These are phyloP conservation scores for Penicillium argentinense DNA, from an alignment of 495 filamentous ascomycete genomes.

Conservation along the genomic window DNA sequence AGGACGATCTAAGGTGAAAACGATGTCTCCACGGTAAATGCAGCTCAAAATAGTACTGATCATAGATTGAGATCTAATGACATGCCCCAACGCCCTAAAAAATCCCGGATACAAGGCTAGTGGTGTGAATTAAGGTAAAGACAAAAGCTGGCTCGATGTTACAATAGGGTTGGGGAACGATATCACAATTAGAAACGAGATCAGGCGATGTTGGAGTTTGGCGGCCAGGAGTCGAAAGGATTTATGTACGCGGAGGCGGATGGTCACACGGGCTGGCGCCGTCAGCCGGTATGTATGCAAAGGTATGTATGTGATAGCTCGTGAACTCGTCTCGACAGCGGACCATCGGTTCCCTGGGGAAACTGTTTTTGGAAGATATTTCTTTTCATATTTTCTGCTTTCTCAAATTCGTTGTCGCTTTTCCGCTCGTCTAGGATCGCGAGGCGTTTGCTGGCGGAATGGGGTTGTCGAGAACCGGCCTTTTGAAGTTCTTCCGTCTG, in stretches of 20 bases:
- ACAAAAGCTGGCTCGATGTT: constrained; percentile 13
- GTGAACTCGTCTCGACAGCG: constrained; percentile 19
- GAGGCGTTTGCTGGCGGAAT: neutral
- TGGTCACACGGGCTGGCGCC: constrained; percentile 7
- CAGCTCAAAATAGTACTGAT: neutral
- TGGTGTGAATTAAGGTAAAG: constrained; percentile 8
- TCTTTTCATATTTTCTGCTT: constrained; percentile 3
- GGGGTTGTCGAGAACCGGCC: neutral
- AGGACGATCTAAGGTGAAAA: neutral
- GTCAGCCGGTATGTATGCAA: constrained; percentile 15
- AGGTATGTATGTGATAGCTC: constrained; percentile 22
- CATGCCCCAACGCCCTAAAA: constrained; percentile 4
- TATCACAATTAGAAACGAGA: constrained; percentile 12
- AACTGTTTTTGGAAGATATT: constrained; percentile 1
- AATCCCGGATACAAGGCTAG: constrained; percentile 1
- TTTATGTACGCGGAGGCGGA: constrained; percentile 16
- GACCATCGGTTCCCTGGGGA: constrained; percentile 3
- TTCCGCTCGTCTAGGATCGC: neutral
- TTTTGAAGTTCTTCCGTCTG: constrained; percentile 3
- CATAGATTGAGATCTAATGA: neutral
- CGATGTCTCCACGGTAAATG: neutral
- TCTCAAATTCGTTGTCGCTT: neutral
- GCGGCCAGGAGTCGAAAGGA: constrained; percentile 5
- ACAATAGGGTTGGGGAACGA: constrained; percentile 9
- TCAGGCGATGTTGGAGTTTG: neutral